Conservation (phyloP, 1,139 yeast genomes). For the Tardiomyces depauwii region DNA sequence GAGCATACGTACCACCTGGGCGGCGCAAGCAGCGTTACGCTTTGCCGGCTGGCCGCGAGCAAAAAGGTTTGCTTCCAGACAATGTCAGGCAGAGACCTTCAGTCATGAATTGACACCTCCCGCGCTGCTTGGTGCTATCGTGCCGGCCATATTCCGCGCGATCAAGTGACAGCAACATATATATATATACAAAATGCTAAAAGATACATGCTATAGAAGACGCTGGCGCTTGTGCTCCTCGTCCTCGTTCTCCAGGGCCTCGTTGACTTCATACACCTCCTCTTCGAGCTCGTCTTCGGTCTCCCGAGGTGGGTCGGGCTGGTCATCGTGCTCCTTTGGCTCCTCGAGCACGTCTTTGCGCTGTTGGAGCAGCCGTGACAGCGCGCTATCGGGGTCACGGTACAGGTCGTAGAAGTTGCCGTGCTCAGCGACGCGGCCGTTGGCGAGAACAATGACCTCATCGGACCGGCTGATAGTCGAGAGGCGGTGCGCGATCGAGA, state of each 20-base stretch:
- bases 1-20: conserved; percentile 13
- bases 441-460: conserved; percentile 67
- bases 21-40: conserved; percentile 18
- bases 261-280: conserved; percentile 11
- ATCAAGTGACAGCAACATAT: not conserved
- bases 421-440: conserved; percentile 76
- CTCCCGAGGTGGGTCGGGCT: not conserved
- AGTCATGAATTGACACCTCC: not conserved
- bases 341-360: conserved; percentile 12
- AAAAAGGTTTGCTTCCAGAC: not conserved
- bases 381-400: conserved; percentile 49
- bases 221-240: conserved; percentile 5
- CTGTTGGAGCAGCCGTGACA: conserved; percentile 46
- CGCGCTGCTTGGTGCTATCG: too few species aligned
- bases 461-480: conserved; percentile 84
- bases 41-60: conserved; percentile 9
- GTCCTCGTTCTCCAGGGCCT: conserved; percentile 10
- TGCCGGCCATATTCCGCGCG: too few species aligned
- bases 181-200: conserved; percentile 2
- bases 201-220: conserved; percentile 1
- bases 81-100: conserved; percentile 3
- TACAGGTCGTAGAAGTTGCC: conserved; percentile 61
- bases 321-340: conserved; percentile 1
- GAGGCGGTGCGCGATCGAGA: conserved; percentile 85
- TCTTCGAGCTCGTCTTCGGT: conserved; percentile 4